Conservation (phyloP, 805 yeast species). For the Nakazawaea ishiwadae region DNA sequence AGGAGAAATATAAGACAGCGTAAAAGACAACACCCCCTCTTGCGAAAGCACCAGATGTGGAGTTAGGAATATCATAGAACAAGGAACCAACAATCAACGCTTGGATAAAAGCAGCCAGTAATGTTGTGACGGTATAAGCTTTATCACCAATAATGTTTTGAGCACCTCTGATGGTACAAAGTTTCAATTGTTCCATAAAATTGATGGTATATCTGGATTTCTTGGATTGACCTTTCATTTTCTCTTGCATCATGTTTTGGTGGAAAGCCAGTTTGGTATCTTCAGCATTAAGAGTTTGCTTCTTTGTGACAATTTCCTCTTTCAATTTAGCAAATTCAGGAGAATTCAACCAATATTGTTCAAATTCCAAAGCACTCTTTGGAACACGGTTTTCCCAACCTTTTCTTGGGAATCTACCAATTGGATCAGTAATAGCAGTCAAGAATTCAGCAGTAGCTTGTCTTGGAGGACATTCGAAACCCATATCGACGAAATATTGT, state of each 20-base stretch:
- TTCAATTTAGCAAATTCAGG: slow-evolving; percentile 40
- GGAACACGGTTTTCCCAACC: slow-evolving; percentile 62
- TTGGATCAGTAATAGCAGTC: slow-evolving; percentile 66
- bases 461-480: slow-evolving; percentile 56
- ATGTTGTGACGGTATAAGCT: slow-evolving; percentile 45
- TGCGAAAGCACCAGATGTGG: slow-evolving; percentile 53
- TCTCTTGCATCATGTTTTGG: slow-evolving; percentile 28
- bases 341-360: slow-evolving; percentile 54
- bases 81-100: slow-evolving; percentile 59
- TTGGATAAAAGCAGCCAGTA: slow-evolving; percentile 50
- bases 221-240: slow-evolving; percentile 35
- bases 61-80: slow-evolving; percentile 44
- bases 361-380: slow-evolving; percentile 51
- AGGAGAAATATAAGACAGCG: slow-evolving; percentile 54
- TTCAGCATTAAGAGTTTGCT: slow-evolving; percentile 17
- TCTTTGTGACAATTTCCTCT: slow-evolving; percentile 22
- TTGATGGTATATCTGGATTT: slow-evolving; percentile 33
- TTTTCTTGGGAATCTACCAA: slow-evolving; percentile 43
- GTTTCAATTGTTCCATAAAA: slow-evolving; percentile 44
- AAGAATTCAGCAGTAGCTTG: slow-evolving; percentile 73
- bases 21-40: slow-evolving; percentile 64
- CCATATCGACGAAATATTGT: slow-evolving; percentile 57
- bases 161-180: slow-evolving; percentile 49
- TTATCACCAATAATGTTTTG: slow-evolving; percentile 53
- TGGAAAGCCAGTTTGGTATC: slow-evolving; percentile 30